Conservation (phyloP, 208 protist species). For the Strigomonas culicis region DNA sequence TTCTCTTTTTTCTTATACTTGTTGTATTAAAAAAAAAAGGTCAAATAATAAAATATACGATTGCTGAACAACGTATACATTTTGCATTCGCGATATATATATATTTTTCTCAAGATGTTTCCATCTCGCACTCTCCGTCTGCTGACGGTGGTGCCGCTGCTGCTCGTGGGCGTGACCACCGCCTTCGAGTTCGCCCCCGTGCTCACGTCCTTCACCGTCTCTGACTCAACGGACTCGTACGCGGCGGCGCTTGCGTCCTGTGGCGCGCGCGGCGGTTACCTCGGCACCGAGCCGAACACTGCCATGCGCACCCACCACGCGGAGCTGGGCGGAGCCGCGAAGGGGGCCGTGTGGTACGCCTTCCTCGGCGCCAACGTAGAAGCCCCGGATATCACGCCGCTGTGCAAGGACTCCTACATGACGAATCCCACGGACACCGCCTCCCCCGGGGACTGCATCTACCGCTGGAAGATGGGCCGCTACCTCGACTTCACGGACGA, state of each 20-base stretch:
- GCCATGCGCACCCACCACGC: conserved; percentile 15
- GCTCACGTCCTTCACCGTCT: conserved; percentile 14
- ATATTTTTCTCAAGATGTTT: background rate
- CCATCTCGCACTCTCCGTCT: background rate
- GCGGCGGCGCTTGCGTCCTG: conserved; percentile 17
- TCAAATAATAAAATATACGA: no score
- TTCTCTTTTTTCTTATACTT: background rate
- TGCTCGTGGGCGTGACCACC: no score
- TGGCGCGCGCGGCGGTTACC: conserved; percentile 21
- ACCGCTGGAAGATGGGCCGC: conserved; percentile 41
- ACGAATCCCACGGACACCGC: background rate
- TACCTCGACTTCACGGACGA: conserved; percentile 26
- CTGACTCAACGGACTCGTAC: conserved; percentile 13
- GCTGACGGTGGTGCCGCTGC: no score
- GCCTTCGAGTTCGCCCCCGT: conserved; percentile 28
- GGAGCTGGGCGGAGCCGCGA: conserved; percentile 12
- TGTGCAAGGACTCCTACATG: background rate
- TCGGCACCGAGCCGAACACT: conserved; percentile 23
- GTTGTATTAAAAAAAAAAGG: background rate
- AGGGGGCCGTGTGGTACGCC: conserved; percentile 24
- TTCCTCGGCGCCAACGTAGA: conserved; percentile 26
- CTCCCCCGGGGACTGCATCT: conserved; percentile 22
- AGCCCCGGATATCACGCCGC: background rate
- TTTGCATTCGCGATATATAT: no score
- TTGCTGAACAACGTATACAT: no score